Evolutionary conservation across 345 rosid species (phyloP).

Genomic region (Linum trigynum): DNA sequence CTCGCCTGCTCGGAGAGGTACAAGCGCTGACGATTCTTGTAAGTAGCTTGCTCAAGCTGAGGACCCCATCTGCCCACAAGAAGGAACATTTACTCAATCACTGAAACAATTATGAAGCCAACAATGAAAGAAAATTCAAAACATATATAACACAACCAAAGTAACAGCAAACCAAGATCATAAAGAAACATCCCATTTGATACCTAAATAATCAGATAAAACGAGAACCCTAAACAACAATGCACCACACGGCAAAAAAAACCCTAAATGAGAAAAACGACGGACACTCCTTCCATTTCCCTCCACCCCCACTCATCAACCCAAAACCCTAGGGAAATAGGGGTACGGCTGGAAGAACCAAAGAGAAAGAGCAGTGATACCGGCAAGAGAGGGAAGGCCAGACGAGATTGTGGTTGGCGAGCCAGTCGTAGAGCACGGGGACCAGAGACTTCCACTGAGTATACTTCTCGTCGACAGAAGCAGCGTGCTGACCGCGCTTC

Average conservation of each 20-base stretch:
- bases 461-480: slow-evolving; percentile 71
- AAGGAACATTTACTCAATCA: neutral
- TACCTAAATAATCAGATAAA: too few relatives aligned
- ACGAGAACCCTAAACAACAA: too few relatives aligned
- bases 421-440: slow-evolving; percentile 97
- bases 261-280: neutral
- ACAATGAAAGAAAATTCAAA: too few relatives aligned
- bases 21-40: slow-evolving; percentile 79
- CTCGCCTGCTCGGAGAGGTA: slow-evolving; percentile 75
- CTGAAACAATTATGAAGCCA: neutral
- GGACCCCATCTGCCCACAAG: slow-evolving; percentile 64
- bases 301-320: neutral
- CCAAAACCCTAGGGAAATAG: slow-evolving; percentile 23
- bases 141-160: too few relatives aligned
- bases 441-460: slow-evolving; percentile 90
- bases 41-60: slow-evolving; percentile 71
- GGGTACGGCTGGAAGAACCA: neutral
- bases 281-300: neutral
- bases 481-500: slow-evolving; percentile 38
- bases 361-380: slow-evolving; percentile 18
- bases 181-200: too few relatives aligned
- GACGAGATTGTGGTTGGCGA: slow-evolving; percentile 95
- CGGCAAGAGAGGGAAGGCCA: slow-evolving; percentile 99
- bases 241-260: neutral
- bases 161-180: too few relatives aligned